These are phyloP conservation scores for Flaveria linearis DNA, from an alignment of 129 eudicot species.

Conservation along the genomic window DNA sequence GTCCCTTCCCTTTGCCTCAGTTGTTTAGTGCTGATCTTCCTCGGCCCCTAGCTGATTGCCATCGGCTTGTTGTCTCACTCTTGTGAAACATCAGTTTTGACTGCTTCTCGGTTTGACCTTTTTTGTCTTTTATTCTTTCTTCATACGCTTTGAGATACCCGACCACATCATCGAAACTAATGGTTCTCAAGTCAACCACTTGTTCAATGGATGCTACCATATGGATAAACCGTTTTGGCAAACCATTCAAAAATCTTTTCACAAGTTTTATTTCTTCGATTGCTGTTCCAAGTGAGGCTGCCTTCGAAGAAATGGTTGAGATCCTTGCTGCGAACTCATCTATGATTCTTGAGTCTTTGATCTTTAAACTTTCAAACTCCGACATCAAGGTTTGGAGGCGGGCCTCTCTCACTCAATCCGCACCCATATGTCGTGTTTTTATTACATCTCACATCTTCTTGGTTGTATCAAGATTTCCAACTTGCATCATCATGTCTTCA, in stretches of 20 bases:
- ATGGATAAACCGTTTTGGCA: neutral
- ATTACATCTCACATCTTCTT: neutral
- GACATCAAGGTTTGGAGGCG: neutral
- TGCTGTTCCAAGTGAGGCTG: neutral
- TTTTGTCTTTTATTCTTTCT: neutral
- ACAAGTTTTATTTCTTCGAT: neutral
- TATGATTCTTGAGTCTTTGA: neutral
- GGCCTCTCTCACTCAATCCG: neutral
- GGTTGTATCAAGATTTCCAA: neutral
- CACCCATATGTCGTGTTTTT: neutral
- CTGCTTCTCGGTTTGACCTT: neutral
- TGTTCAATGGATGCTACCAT: neutral
- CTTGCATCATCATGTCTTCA: neutral
- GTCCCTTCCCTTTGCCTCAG: too few species aligned
- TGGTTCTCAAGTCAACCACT: neutral
- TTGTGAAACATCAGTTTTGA: neutral
- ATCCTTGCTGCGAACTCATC: neutral
- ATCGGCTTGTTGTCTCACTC: neutral
- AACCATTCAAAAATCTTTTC: neutral
- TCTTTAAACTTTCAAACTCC: neutral
- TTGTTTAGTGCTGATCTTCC: too few species aligned
- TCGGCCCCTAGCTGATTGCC: too few species aligned
- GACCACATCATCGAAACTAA: neutral
- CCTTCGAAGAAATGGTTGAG: neutral
- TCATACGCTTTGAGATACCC: neutral